Base-by-base conservation (phyloP, 768 basidiomycete species). In the Rhodosporidiobolus sp. region DNA sequence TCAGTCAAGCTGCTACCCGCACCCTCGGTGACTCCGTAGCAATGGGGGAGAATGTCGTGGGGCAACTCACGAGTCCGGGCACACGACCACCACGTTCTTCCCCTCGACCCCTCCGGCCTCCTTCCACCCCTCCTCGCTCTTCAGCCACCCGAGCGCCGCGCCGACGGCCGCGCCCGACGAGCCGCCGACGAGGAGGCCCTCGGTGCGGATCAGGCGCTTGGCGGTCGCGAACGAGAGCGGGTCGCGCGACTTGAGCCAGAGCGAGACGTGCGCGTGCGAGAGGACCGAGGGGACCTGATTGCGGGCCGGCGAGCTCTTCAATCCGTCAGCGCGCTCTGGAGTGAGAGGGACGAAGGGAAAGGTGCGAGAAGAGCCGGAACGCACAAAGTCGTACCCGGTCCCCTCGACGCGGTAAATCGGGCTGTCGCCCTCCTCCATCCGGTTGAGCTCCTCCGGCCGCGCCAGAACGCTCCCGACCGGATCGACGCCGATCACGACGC, bases 381-480 rank as follows among this genome's bases (percentile, higher is more conserved):
- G 53, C 35, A 76, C 74, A 50, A 77, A 79, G 61, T 75, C 79
- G 75, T 80, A 84, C 66, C 96, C 96, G 65, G 97, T 98, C n/a
- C 96, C 96, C 80, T 99, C 96, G 30, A 97, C 88, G 62, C 88
- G 80, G 78, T 97, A 98, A 63, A 83, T 81, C 35, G 77, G 78
- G 17, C 86, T 88, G 53, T 80, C 81, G 62, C 82, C 86, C 30
- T 80, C 82, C 3, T 69, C 65, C 20, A 78, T 69, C 56, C 79
- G 79, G 78, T 93, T 93, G 59, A 93, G 83, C 26, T 79, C 72
- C 52, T 87, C 86, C 0, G 92, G 91, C 43, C 84, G 70, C 0
- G 93, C 93, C 43, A 98, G 87, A 67, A 95, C 86, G 76, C 94
- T 96, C 53, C 95, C 95, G 77, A 94, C 91, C 28, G 96, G 96